Conservation (phyloP, 805 yeast species). For the Candida arabinofermentans region DNA sequence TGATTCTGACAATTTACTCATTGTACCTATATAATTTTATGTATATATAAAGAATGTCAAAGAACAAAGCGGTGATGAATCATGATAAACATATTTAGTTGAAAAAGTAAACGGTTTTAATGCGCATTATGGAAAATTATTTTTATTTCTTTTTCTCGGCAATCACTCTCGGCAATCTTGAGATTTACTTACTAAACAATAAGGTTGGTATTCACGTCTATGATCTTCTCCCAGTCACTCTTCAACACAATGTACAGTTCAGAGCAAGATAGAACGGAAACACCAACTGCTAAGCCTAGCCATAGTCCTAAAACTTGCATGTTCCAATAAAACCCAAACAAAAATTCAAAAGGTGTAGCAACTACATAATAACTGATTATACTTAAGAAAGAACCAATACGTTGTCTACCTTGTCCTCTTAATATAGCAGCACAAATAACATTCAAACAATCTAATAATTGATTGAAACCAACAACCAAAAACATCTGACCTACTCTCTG, state of each 20-base stretch:
- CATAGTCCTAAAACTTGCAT: conserved; percentile 44
- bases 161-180: too few species aligned
- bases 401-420: conserved; percentile 54
- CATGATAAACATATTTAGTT: too few species aligned
- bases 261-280: conserved; percentile 35
- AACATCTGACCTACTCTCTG: conserved; percentile 37
- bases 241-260: conserved; percentile 39
- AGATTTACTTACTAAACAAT: too few species aligned
- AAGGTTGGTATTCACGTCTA: conserved; percentile 29
- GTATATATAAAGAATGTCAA: too few species aligned
- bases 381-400: conserved; percentile 46
- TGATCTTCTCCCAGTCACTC: conserved; percentile 52
- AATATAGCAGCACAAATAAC: conserved; percentile 45
- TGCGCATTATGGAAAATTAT: too few species aligned
- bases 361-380: conserved; percentile 43
- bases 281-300: conserved; percentile 43
- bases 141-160: too few species aligned
- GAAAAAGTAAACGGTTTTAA: too few species aligned
- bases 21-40: too few species aligned
- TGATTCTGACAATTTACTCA: too few species aligned
- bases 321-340: conserved; percentile 39
- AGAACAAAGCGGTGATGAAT: too few species aligned
- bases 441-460: conserved; percentile 44
- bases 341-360: conserved; percentile 45
- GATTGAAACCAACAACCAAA: conserved; percentile 45